Conservation (phyloP, 805 yeast genomes). For the Ogataea zsoltii region DNA sequence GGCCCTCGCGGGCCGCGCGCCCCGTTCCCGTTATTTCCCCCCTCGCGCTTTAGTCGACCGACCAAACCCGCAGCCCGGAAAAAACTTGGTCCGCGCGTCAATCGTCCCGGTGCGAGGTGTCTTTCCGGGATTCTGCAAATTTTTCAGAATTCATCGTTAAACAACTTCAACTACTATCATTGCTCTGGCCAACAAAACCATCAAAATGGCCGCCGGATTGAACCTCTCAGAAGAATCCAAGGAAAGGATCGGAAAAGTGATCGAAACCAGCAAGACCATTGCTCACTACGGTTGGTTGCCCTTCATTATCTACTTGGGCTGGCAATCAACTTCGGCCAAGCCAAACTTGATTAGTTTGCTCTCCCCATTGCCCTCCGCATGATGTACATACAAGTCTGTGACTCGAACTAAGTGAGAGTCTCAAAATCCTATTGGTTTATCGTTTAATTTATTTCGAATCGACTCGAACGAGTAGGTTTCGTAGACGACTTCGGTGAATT, state of each 20-base stretch:
- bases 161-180: too few species aligned
- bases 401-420: slow-evolving; percentile 1
- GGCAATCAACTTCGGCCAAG: slow-evolving; percentile 78
- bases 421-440: background rate
- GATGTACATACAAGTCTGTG: slow-evolving; percentile 21
- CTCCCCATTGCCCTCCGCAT: slow-evolving; percentile 80
- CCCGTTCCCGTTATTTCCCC: background rate
- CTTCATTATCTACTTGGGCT: slow-evolving; percentile 86
- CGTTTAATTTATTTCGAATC: too few species aligned
- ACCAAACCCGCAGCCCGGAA: background rate
- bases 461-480: too few species aligned
- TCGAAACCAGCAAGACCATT: slow-evolving; percentile 80
- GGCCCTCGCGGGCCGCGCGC: background rate
- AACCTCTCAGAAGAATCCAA: slow-evolving; percentile 49
- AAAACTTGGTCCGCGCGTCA: slow-evolving; percentile 4
- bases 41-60: slow-evolving; percentile 12
- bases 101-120: background rate
- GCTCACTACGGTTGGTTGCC: slow-evolving; percentile 98
- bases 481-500: too few species aligned
- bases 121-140: background rate
- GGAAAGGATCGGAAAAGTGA: slow-evolving; percentile 84
- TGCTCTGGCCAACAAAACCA: too few species aligned
- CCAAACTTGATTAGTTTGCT: slow-evolving; percentile 77
- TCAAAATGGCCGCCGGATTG: slow-evolving; percentile 37
- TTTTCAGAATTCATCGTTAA: background rate